Evolutionary conservation across 805 yeast genomes (phyloP), one percentile per base, ranked within the genome.

Genomic region (Ogataea allantospora): DNA sequence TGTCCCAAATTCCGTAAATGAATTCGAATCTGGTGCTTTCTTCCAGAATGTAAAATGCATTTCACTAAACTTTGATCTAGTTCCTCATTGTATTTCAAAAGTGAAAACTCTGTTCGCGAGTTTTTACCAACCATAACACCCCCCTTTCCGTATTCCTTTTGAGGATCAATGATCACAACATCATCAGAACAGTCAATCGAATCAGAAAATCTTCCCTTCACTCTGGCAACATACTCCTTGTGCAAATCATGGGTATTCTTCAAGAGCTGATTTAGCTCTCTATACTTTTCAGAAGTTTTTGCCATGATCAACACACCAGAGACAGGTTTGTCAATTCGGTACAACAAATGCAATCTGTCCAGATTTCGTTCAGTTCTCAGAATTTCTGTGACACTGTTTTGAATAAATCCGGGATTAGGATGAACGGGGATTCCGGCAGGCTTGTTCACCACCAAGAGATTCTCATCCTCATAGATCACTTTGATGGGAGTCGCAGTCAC

Each of bases 401-500:
- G 60, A 22, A 54, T 43, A 46, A 67, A 73, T 26, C 60, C 66
- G 6, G 72, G 69, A 0, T 73, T 63, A 0, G 81, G 78, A 46
- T 75, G 81, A 1, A 77, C 73, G 1, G 80, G 78, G 2, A 74
- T 56, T 0, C 80, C 81, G 0, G 67, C 57, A 0, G 80, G 80
- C 43, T 75, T 75, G 46, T 71, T 59, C 2, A 74, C 66, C 17
- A 75, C 77, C 11, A 73, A 17, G 0, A 68, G 20, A 6, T 62
- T 55, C 3, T 53, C 55, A 43, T 68, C 67, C 42, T 70, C 63
- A 47, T 51, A 59, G 0, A 75, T 47, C 2, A 68, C 54, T 10
- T 33, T 36, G 9, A 45, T 36, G 4, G 39, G 48, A 4, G 43
- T 38, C 5, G 38, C 33, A 2, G 63, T 56, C 3, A 68, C 65